Base-by-base conservation (phyloP, 2,329 filamentous ascomycete species). In the Trichoderma semiorbis region DNA sequence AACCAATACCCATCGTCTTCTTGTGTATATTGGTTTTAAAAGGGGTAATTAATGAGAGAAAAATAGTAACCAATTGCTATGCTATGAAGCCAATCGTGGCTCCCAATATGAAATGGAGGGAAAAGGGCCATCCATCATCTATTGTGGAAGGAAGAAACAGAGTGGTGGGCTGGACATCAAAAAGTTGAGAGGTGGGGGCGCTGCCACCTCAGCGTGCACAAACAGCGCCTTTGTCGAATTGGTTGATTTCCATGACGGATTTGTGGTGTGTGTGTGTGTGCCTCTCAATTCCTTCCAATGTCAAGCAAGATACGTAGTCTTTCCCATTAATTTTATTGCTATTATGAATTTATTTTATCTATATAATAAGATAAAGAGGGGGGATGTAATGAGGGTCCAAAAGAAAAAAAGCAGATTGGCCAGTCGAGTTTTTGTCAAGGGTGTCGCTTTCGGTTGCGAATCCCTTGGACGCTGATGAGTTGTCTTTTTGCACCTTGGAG, bases 161-260 rank as follows among this genome's bases (percentile, higher is more conserved):
- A 16, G 18, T 60, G 57, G 28, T 24, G 28, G 57, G 57, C 53
- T 60, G 47, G 47, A 24, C n/a, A 24, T 53, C 10, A 24, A 28
- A 50, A 10, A 26, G 18, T 60, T 21, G 10, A 26, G 18, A 61
- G 34, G 66, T 69, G 66, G 66, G 65, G 66, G 66, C 5, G 32
- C 34, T 69, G 66, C 66, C 66, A 69, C 28, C 53, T 69, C 66
- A 69, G 66, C 66, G 66, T 61, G 28, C 55, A 69, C 53, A 69
- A 60, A 61, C 53, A 50, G 55, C 53, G 57, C 64, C 32, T 8
- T 67, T 10, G 14, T 39, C 10, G 28, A 28, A 26, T 57, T 24
- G 43, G 43, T 53, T 65, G 28, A n/a, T 12, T n/a, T 55, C 43
- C 30, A 21, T 43, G 53, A 55, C 11, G 57, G n/a, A 34, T 60